Conservation (phyloP, 169 alveolate species). For the Plasmodium adleri region DNA sequence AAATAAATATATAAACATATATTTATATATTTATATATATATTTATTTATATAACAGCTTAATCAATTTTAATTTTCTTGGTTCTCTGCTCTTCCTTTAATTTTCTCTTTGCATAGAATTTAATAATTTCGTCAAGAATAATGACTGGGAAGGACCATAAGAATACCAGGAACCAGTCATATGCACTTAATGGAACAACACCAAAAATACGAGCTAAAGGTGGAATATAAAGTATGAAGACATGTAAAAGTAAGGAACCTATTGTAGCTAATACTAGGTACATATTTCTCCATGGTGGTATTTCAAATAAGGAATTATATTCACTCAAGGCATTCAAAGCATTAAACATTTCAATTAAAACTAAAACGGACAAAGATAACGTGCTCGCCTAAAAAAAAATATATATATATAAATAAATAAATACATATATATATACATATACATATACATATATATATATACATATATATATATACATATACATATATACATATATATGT, state of each 20-base stretch:
- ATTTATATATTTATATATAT: neutral
- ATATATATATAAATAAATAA: neutral
- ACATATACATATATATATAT: too few relatives aligned
- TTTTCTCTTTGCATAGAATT: conserved; percentile 90
- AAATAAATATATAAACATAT: neutral
- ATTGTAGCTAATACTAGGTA: conserved; percentile 94
- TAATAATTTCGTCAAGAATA: conserved; percentile 96
- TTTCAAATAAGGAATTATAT: conserved; percentile 94
- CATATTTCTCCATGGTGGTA: conserved; percentile 98
- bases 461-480: neutral
- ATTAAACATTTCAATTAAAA: conserved; percentile 98
- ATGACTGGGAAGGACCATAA: conserved; percentile 98
- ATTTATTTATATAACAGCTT: neutral
- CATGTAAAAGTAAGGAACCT: conserved; percentile 92
- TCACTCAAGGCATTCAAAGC: conserved; percentile 99
- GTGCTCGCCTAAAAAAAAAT: conserved; percentile 91
- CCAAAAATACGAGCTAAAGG: conserved; percentile 93
- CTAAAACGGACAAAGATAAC: conserved; percentile 96
- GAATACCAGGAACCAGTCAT: conserved; percentile 97
- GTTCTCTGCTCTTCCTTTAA: conserved; percentile 17
- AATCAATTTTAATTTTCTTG: conserved; percentile 20
- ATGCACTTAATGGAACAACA: conserved; percentile 91
- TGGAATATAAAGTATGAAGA: conserved; percentile 95
- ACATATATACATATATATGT: neutral
- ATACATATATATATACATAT: too few relatives aligned